Evolutionary conservation across 2,329 filamentous ascomycete species (phyloP), one percentile per base, ranked within the genome.

Genomic region (Paecilomyces fulvus): DNA sequence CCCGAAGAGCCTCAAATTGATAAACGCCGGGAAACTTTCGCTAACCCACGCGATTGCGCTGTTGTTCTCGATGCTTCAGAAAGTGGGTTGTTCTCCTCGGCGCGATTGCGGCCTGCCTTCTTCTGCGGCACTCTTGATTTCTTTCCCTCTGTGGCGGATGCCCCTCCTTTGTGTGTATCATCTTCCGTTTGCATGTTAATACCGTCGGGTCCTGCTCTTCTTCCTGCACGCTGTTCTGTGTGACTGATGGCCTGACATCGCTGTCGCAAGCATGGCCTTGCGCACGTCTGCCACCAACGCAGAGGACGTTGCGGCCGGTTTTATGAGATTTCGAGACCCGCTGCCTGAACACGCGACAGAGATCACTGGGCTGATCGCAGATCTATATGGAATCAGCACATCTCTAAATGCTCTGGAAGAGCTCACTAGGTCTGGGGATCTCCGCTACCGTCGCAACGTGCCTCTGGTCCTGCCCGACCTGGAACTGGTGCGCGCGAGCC

Each of bases 351-450:
- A 78, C 62, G 72, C 77, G 31, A 75, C 77, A 30, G 77, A 81
- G 49, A 80, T 85, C 61, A 80, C 80, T 23, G 73, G 73, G 30
- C 67, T 80, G 28, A 79, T 84, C 54, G 75, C 78, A 55, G 75
- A 81, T 58, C 73, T 84, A 23, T 83, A 80, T 64, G 74, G 75
- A 53, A 79, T 84, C 65, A 80, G 79, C 56, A 73, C 76, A 51
- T 73, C 71, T 8, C 70, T 85, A 23, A 75, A 76, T 50, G 70
- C 70, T 48, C 68, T 85, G 43, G 74, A 80, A 48, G 71, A 72
- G 52, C 67, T 75, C 28, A 67, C 79, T 30, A 69, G 71, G 12
- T 66, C 73, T 56, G 37, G 14, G 8, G 37, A 43, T 43, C 70
- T 71, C 28, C 70, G 66, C 14, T 73, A 75, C 64, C 71, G 65